Conservation (phyloP, 2,329 filamentous ascomycete genomes). For the Colletotrichum chrysophilum region DNA sequence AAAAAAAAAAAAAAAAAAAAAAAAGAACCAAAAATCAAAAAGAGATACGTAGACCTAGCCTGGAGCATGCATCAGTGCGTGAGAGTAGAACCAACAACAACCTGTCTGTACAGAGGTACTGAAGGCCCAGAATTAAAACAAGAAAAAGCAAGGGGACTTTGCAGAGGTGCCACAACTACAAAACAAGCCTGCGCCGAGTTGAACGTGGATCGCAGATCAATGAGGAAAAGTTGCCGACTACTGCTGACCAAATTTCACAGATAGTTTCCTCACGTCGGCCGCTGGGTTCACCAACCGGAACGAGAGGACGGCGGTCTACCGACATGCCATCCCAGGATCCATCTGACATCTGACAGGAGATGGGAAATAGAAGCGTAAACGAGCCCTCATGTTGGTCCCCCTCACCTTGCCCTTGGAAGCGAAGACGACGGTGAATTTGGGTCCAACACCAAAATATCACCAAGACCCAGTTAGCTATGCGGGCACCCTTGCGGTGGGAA, state of each 20-base stretch:
- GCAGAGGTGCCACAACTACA: neutral
- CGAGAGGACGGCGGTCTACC: neutral
- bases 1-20: neutral
- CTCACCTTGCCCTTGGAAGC: neutral
- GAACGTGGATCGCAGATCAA: neutral
- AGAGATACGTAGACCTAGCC: neutral
- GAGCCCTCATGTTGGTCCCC: neutral
- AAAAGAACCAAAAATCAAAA: neutral
- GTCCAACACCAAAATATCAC: constrained; percentile 1
- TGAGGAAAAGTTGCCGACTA: neutral
- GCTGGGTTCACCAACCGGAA: neutral
- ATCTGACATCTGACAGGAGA: constrained; percentile 7
- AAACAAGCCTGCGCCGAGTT: neutral
- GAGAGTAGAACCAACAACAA: neutral
- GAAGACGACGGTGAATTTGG: neutral
- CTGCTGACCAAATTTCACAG: neutral
- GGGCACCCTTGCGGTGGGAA: neutral
- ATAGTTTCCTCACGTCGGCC: neutral
- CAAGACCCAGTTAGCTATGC: neutral
- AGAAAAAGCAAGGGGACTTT: neutral
- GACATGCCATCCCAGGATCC: neutral
- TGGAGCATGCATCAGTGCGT: neutral
- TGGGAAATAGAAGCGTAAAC: neutral
- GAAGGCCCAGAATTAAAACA: neutral
- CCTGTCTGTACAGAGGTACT: neutral